A percentile compares a stretch with the other conserved stretches of the same genome.
Evolutionary conservation across 2,329 filamentous ascomycete species (phyloP).

Genomic region (Neodidymelliopsis sp.): DNA sequence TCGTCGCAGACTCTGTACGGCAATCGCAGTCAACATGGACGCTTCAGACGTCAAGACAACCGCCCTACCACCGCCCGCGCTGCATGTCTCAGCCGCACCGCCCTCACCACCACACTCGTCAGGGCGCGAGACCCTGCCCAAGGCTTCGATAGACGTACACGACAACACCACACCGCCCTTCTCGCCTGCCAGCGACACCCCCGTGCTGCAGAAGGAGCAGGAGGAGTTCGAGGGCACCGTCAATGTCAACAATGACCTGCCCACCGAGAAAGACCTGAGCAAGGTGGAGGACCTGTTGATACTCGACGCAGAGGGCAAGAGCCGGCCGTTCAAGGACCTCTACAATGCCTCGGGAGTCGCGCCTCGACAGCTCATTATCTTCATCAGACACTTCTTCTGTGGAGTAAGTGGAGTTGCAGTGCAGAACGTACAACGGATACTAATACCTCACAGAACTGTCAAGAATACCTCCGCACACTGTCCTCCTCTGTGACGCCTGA

Average conservation of each 20-base stretch:
- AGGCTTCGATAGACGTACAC: slow-evolving; percentile 27
- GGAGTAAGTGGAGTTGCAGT: slow-evolving; percentile 63
- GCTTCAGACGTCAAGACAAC: slow-evolving; percentile 23
- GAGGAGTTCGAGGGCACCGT: slow-evolving; percentile 46
- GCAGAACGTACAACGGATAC: background rate
- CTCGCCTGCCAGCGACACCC: slow-evolving; percentile 43
- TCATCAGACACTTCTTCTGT: slow-evolving; percentile 82
- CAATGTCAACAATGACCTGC: slow-evolving; percentile 48
- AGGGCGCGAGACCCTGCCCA: slow-evolving; percentile 24
- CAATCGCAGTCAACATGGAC: slow-evolving; percentile 24
- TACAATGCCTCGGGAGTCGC: slow-evolving; percentile 46
- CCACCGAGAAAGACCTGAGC: slow-evolving; percentile 40
- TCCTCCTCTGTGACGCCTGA: slow-evolving; percentile 62
- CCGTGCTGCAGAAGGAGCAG: slow-evolving; percentile 40
- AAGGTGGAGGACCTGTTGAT: slow-evolving; percentile 44
- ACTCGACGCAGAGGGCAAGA: slow-evolving; percentile 46
- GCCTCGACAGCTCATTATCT: slow-evolving; percentile 70
- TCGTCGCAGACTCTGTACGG: background rate
- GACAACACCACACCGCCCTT: slow-evolving; percentile 36
- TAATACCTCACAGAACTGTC: slow-evolving; percentile 67
- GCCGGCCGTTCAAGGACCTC: slow-evolving; percentile 47
- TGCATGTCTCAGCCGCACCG: slow-evolving; percentile 23
- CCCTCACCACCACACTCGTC: slow-evolving; percentile 38
- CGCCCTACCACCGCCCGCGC: slow-evolving; percentile 13
- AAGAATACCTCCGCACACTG: slow-evolving; percentile 73